These are phyloP conservation scores for Cladophialophora exuberans DNA, from an alignment of 2,329 filamentous ascomycete species.

Conservation along the genomic window DNA sequence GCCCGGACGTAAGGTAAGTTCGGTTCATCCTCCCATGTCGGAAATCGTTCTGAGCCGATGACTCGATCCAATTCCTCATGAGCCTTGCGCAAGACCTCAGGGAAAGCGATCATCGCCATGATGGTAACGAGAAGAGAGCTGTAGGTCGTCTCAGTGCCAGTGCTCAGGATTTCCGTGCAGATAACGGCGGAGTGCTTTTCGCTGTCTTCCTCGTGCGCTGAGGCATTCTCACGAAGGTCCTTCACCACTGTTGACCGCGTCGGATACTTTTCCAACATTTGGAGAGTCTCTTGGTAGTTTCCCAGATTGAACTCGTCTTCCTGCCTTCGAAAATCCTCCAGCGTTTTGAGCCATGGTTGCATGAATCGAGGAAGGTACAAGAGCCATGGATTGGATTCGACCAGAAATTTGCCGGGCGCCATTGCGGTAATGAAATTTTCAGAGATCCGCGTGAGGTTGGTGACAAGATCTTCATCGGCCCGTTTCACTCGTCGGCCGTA, in stretches of 20 bases:
- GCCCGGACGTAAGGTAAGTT: constrained; percentile 44
- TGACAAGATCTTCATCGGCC: constrained; percentile 47
- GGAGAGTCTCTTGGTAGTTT: constrained; percentile 32
- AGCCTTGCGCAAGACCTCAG: constrained; percentile 15
- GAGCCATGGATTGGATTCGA: constrained; percentile 37
- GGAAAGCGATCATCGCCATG: constrained; percentile 35
- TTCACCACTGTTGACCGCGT: not conserved
- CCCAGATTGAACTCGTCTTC: constrained; percentile 29
- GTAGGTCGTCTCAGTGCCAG: constrained; percentile 37
- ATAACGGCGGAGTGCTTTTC: constrained; percentile 37
- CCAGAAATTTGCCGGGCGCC: constrained; percentile 45
- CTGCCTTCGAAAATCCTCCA: constrained; percentile 32
- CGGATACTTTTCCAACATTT: constrained; percentile 33
- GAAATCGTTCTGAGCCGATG: constrained; percentile 33
- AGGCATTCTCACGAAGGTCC: constrained; percentile 19
- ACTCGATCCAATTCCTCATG: constrained; percentile 41
- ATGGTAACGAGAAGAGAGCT: constrained; percentile 37
- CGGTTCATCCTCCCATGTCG: constrained; percentile 41
- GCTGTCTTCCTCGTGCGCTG: constrained; percentile 33
- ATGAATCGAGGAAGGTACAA: constrained; percentile 34
- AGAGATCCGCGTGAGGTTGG: constrained; percentile 51
- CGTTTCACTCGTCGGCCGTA: constrained; percentile 52
- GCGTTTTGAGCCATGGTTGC: constrained; percentile 35
- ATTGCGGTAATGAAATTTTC: constrained; percentile 52
- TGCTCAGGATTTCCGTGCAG: constrained; percentile 37